Percentiles rank a stretch among this genome's conserved stretches.
Evolutionary conservation across 306 rosid genomes (phyloP).

Genomic region (Gynostemma pentaphyllum): DNA sequence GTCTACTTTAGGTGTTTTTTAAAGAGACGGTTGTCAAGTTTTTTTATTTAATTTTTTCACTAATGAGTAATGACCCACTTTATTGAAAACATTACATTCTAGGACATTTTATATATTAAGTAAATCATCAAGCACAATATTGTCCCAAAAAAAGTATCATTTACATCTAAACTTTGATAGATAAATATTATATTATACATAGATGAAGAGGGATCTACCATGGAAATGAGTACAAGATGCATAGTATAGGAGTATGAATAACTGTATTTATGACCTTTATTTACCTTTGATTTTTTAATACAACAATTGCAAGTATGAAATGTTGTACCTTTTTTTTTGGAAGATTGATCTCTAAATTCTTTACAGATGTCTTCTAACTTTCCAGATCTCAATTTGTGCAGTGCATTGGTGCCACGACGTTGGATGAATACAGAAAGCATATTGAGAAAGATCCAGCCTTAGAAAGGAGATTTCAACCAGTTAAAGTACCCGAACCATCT

Average conservation of each 20-base stretch:
- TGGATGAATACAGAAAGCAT: slow-evolving; percentile 94
- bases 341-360: slow-evolving; percentile 5
- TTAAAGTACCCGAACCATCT: slow-evolving; percentile 86
- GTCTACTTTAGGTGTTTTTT: too few species aligned
- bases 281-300: background rate
- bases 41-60: too few species aligned
- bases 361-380: background rate
- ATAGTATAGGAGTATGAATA: background rate
- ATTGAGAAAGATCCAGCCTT: slow-evolving; percentile 93
- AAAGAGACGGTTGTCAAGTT: too few species aligned
- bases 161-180: too few species aligned
- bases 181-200: too few species aligned
- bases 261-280: background rate
- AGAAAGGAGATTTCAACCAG: slow-evolving; percentile 93
- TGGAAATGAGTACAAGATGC: background rate
- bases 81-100: too few species aligned
- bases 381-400: slow-evolving; percentile 23
- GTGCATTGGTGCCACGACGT: slow-evolving; percentile 97
- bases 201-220: background rate
- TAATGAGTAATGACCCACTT: too few species aligned
- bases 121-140: too few species aligned
- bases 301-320: background rate
- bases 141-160: too few species aligned
- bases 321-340: slow-evolving; percentile 2
- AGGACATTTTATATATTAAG: too few species aligned